Evolutionary conservation across 805 yeast genomes (phyloP), one percentile per base, ranked within the genome.

Genomic region (Debaryomyces castellii): DNA sequence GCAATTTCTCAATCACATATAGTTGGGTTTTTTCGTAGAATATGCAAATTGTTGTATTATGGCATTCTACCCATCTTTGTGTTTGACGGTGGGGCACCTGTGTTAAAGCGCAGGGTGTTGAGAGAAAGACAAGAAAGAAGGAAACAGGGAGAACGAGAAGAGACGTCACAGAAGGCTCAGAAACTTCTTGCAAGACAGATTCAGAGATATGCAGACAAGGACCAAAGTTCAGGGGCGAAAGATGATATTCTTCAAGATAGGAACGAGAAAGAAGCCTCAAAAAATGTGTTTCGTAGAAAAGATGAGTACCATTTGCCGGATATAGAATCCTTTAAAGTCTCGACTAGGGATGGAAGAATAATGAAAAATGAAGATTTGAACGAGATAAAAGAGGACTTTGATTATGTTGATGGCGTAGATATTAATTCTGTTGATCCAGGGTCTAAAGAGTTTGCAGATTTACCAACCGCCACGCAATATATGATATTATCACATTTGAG

Each of bases 31-130:
- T 92, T 92, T 63, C 70, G 98, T 51, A 76, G 99, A 44, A 90
- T 94, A 12, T 91, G 98, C 68, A 94, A 94, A 56, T 67, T 94
- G 49, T 64, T 94, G 20, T 94, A 81, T 62, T 87, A 84, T 68
- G 98, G 97, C 0, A 89, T 87, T 16, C 75, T 71, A 42, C 98
- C 98, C 0, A 85, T 91, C 5, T 91, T 91, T 73, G 94, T 91
- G 1, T 91, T 91, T 71, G 98, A 91, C 69, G 98, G 98, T 22
- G 96, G 94, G 1, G 97, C 95, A 0, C 97, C 97, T 0, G 73
- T 76, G 1, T 66, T 94, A 58, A 94, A 94, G 69, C 72, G 83
- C 51, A 82, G 82, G 47, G 92, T 97, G 0, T 87, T 94, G 14
- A 74, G 74, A 12, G 75, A 80, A 47, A 77, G 99, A 51, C 78